phyloP scores from a whole-genome alignment of 805 yeast genomes.

The Cyberlindnera euphorbiae region DNA sequence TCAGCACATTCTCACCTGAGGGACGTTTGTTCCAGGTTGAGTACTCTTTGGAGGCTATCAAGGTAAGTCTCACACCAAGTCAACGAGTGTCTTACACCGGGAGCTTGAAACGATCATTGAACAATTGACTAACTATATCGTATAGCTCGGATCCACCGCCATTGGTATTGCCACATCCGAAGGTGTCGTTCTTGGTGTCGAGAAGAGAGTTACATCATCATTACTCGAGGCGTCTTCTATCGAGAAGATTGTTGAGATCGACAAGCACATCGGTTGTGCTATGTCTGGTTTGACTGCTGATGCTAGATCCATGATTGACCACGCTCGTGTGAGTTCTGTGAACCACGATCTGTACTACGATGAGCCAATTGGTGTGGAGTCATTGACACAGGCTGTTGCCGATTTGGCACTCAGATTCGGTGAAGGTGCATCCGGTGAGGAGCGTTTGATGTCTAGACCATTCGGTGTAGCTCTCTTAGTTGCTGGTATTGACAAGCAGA shows the following conservation, averaged over 20 bases:
- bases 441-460: constrained; percentile 90
- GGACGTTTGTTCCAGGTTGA: constrained; percentile 98
- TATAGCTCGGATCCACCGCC: constrained; percentile 87
- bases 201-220: constrained; percentile 92
- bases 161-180: constrained; percentile 93
- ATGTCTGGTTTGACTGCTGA: constrained; percentile 99
- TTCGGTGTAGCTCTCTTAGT: constrained; percentile 96
- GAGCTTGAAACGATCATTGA: too few species aligned
- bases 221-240: constrained; percentile 87
- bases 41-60: constrained; percentile 95
- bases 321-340: constrained; percentile 85
- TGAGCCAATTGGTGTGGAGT: constrained; percentile 88
- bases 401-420: constrained; percentile 96
- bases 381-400: constrained; percentile 93
- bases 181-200: constrained; percentile 95
- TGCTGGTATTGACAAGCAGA: constrained; percentile 89
- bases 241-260: constrained; percentile 94
- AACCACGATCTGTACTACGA: constrained; percentile 88
- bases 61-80: too few species aligned
- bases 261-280: constrained; percentile 93
- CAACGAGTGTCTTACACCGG: too few species aligned
- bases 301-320: constrained; percentile 98
- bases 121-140: too few species aligned
- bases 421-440: constrained; percentile 95
- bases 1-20: constrained; percentile 97